Evolutionary conservation across 805 yeast species (phyloP).

Genomic region (Cephaloascus fragrans): DNA sequence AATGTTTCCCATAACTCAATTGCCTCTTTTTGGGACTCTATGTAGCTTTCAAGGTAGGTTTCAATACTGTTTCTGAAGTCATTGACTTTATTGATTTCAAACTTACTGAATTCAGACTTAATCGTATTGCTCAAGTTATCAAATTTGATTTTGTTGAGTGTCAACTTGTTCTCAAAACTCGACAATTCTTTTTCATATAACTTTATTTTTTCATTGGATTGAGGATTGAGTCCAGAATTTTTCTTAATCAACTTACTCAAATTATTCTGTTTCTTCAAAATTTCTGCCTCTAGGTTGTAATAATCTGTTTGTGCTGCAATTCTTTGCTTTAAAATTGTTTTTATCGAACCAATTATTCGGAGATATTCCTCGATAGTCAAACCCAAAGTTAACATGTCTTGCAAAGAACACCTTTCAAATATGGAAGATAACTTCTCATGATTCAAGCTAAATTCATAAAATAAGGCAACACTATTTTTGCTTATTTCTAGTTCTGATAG

Average conservation of each 20-base stretch:
- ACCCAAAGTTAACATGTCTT: constrained; percentile 80
- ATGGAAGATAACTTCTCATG: constrained; percentile 65
- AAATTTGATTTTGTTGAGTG: constrained; percentile 47
- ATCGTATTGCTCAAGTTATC: constrained; percentile 57
- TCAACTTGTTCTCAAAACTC: constrained; percentile 42
- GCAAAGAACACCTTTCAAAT: constrained; percentile 68
- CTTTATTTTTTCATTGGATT: constrained; percentile 52
- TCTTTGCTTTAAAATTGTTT: constrained; percentile 67
- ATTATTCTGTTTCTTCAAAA: constrained; percentile 37
- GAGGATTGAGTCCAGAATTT: constrained; percentile 31
- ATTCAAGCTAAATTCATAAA: constrained; percentile 61
- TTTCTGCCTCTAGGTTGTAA: constrained; percentile 36
- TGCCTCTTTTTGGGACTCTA: constrained; percentile 88
- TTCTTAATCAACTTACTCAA: constrained; percentile 36
- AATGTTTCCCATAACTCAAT: constrained; percentile 86
- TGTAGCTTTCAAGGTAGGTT: constrained; percentile 79
- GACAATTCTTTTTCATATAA: constrained; percentile 50
- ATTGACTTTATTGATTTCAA: constrained; percentile 66
- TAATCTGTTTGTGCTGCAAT: constrained; percentile 41
- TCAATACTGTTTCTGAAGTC: constrained; percentile 89
- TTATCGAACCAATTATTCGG: constrained; percentile 65
- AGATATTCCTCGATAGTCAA: constrained; percentile 82
- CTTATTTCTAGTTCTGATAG: constrained; percentile 71
- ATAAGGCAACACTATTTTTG: constrained; percentile 49
- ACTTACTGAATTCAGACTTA: constrained; percentile 53